Evolutionary conservation across 1,139 yeast species (phyloP).

Genomic region (Pichia sp.): DNA sequence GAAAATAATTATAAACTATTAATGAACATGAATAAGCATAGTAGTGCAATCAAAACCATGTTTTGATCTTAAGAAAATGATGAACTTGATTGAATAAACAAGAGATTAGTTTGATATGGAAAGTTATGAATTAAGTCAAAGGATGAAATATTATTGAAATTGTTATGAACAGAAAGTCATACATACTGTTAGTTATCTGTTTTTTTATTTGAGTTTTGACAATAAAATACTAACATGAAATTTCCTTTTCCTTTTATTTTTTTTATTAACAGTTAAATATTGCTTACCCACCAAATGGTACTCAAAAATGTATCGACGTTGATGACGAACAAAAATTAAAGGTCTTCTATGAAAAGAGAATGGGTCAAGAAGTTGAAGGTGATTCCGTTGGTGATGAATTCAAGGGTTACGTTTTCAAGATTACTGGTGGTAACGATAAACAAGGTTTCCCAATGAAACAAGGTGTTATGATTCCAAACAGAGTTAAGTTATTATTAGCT

Average conservation of each 20-base stretch:
- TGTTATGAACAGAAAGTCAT: too few species aligned
- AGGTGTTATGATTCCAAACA: conserved; percentile 99
- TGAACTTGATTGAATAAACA: too few species aligned
- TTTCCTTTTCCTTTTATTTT: background rate
- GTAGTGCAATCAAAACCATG: too few species aligned
- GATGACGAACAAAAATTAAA: conserved; percentile 99
- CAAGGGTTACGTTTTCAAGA: conserved; percentile 98
- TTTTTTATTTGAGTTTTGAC: background rate
- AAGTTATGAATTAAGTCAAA: too few species aligned
- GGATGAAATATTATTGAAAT: too few species aligned
- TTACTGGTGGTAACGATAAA: conserved; percentile 99
- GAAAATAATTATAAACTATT: too few species aligned
- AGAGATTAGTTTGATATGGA: too few species aligned
- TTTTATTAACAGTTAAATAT: conserved; percentile 69
- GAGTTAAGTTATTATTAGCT: conserved; percentile 92
- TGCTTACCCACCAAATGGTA: conserved; percentile 99
- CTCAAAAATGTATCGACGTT: conserved; percentile 94
- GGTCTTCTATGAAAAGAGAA: conserved; percentile 98
- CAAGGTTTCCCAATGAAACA: conserved; percentile 99
- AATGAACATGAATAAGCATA: too few species aligned
- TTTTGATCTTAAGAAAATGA: too few species aligned
- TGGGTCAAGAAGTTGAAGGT: conserved; percentile 99
- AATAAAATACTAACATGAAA: conserved; percentile 16
- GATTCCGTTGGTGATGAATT: conserved; percentile 97
- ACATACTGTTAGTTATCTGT: background rate